Percentiles rank a stretch among this genome's conserved stretches.
Conservation (phyloP, 148 eudicot genomes). For the Chenopodium quinoa region DNA sequence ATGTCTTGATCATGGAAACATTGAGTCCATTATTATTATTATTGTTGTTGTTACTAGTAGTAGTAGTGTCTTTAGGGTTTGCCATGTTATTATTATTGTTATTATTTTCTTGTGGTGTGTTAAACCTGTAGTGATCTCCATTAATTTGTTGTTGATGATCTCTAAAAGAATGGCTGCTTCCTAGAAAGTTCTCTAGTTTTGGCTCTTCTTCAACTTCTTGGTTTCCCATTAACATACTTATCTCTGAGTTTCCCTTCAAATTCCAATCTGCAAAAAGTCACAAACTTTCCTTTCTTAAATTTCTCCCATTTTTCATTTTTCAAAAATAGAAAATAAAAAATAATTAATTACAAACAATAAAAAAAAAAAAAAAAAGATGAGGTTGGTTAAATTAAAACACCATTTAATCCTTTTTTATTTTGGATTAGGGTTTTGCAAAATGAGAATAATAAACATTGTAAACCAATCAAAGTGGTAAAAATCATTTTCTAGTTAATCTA, state of each 20-base stretch:
- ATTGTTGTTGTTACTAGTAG: neutral
- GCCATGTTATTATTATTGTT: constrained; percentile 1
- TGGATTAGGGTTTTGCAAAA: neutral
- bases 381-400: neutral
- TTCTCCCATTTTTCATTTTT: too few species aligned
- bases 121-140: constrained; percentile 39
- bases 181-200: constrained; percentile 84
- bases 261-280: constrained; percentile 54
- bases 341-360: neutral
- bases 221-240: constrained; percentile 47
- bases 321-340: too few species aligned
- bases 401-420: neutral
- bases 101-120: constrained; percentile 9
- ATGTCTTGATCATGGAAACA: constrained; percentile 85
- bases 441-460: neutral
- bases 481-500: too few species aligned
- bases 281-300: neutral
- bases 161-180: constrained; percentile 40
- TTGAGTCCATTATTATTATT: constrained; percentile 24
- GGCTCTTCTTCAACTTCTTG: constrained; percentile 51
- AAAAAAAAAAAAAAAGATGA: neutral
- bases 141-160: constrained; percentile 22
- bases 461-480: neutral
- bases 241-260: constrained; percentile 44
- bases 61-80: constrained; percentile 12